These are phyloP conservation scores for Durotheca rogersii DNA, from an alignment of 495 filamentous ascomycete species.

Conservation along the genomic window DNA sequence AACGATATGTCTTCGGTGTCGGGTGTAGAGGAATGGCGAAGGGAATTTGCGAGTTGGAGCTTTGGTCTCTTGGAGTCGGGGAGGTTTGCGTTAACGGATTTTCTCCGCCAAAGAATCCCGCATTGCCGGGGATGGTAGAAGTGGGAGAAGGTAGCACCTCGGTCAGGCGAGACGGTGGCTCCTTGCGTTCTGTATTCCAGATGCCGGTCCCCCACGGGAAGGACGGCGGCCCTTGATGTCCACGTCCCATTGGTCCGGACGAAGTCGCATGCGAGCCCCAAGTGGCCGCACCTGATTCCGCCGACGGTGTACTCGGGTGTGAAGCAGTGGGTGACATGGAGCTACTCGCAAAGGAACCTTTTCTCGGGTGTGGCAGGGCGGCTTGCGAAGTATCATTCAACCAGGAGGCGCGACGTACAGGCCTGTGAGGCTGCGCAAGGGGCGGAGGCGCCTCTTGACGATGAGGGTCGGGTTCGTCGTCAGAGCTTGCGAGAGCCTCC, in stretches of 20 bases:
- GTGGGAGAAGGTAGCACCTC: conserved; percentile 79
- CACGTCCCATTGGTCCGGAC: conserved; percentile 54
- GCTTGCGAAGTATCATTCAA: conserved; percentile 58
- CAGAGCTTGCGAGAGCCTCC: conserved; percentile 87
- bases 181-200: conserved; percentile 76
- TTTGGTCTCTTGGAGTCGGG: conserved; percentile 45
- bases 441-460: conserved; percentile 50
- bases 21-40: conserved; percentile 90
- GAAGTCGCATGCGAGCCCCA: conserved; percentile 62
- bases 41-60: conserved; percentile 66
- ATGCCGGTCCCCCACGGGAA: conserved; percentile 77
- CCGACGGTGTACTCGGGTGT: conserved; percentile 70
- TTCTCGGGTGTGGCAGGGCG: conserved; percentile 45
- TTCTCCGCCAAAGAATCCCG: conserved; percentile 48
- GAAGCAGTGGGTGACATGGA: conserved; percentile 75
- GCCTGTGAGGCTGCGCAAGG: conserved; percentile 49
- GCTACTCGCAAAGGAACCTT: conserved; percentile 61
- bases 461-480: conserved; percentile 73
- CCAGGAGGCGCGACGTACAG: conserved; percentile 61
- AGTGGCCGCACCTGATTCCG: conserved; percentile 58
- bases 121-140: conserved; percentile 55
- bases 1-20: conserved; percentile 88
- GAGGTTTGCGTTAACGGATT: conserved; percentile 43
- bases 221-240: conserved; percentile 54
- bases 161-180: conserved; percentile 68